Percentiles rank a stretch among this genome's conserved stretches.
These are phyloP conservation scores for Schizonepeta tenuifolia DNA, from an alignment of 257 asterid species.

Conservation along the genomic window DNA sequence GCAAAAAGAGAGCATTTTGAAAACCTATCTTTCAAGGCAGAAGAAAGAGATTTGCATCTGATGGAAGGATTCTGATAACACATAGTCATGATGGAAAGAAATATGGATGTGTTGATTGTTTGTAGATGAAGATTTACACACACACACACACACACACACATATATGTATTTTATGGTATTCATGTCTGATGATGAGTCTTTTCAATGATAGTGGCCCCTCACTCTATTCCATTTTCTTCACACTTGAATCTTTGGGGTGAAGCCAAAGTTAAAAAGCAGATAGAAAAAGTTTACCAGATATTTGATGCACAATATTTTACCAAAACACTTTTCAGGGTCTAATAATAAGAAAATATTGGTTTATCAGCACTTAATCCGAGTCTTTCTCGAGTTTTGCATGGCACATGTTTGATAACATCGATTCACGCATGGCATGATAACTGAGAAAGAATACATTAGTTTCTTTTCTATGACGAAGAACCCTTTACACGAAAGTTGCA, in stretches of 20 bases:
- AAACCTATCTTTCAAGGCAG: slow-evolving; percentile 54
- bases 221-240: slow-evolving; percentile 40
- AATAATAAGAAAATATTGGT: neutral
- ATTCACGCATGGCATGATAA: neutral
- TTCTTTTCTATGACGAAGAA: neutral
- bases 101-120: slow-evolving; percentile 27
- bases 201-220: slow-evolving; percentile 50
- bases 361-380: neutral
- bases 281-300: slow-evolving; percentile 37
- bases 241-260: slow-evolving; percentile 57
- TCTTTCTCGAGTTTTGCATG: neutral
- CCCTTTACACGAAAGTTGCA: neutral
- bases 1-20: slow-evolving; percentile 52
- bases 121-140: slow-evolving; percentile 31
- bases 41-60: slow-evolving; percentile 60
- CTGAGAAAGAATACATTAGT: neutral
- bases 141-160: neutral
- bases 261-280: slow-evolving; percentile 56
- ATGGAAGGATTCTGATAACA: slow-evolving; percentile 48
- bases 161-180: slow-evolving; percentile 18
- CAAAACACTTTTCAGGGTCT: neutral
- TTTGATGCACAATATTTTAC: neutral
- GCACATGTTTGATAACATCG: neutral
- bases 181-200: slow-evolving; percentile 33
- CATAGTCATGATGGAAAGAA: slow-evolving; percentile 44